Base-by-base conservation (phyloP, 2,329 filamentous ascomycete genomes). In the Pestalotiopsis sp. region DNA sequence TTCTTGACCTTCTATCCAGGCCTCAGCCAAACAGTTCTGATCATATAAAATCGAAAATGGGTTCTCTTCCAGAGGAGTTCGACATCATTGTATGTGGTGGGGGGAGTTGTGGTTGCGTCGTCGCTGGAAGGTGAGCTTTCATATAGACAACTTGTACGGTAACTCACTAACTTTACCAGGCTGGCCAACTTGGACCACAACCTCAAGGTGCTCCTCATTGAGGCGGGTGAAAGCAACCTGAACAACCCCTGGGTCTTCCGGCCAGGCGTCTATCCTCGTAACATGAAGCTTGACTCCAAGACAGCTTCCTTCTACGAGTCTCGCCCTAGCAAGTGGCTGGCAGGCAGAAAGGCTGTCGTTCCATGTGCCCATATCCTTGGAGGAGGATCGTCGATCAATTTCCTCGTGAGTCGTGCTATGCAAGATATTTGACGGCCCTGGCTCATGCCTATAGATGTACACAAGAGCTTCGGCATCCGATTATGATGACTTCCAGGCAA, bases 81-180 rank as follows among this genome's bases (percentile, higher is more conserved):
- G 92, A 94, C 78, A 94, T 94, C 74, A 94, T 94, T 74, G 91
- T 94, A 38, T 92, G 90, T 72, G 92, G 92, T 75, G 92, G 92
- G 76, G 92, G 92, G 67, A 92, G 90, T 77, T 89, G 86, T 71
- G 90, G 85, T 39, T 87, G 85, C 76, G 86, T 87, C n/a, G 84
- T 87, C 57, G 86, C 86, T 66, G 86, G 86, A 68, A 80, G 88
- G 87, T 90, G 77, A 70, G 81, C 69, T 65, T 52, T 69, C 12
- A 61, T 61, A n/a, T 74, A 39, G 39, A 11, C 13, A 27, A 23
- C 27, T 31, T 17, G 14, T 9, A 9, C 56, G 14, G 20, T 61
- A 71, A 78, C 69, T 76, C 76, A 69, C 77, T 79, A 78, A 86
- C 75, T 80, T 77, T 68, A 78, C 77, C 70, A 89, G 89, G 69